Evolutionary conservation across 2,329 filamentous ascomycete genomes (phyloP), one percentile per base, ranked within the genome.

Genomic region (Onygena corvina): DNA sequence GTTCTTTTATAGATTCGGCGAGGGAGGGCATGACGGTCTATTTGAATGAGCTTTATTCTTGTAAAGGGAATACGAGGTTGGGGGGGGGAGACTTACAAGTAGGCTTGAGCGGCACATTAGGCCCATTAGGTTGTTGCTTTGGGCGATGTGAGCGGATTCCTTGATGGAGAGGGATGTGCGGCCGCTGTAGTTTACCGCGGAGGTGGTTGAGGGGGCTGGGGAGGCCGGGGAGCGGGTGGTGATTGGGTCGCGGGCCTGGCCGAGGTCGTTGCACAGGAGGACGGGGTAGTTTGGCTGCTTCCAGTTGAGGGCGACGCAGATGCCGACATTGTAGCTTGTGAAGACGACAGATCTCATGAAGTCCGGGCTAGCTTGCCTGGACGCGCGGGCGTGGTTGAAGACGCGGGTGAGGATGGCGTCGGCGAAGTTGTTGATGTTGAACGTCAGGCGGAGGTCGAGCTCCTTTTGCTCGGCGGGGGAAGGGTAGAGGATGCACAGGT

Each of bases 251-350:
- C 65, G 61, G 54, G 67, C 62, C 54, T 69, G 64, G 18, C 87
- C 87, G 21, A 96, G 77, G 52, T 95, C 88, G 64, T 96, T 96
- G 70, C 89, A 95, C 42, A 96, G 75, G 58, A 98, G 85, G 0
- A 96, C 86, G 0, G 92, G 92, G 64, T 94, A 98, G 63, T 96
- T 98, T 2, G 92, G 92, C 66, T 98, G 92, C 67, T 98, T 98
- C 92, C 92, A 98, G 67, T 98, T 98, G 59, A 98, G 70, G 3
- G 90, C 89, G 12, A 86, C 93, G 68, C 92, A 98, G 16, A 96
- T 78, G 55, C 83, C 84, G 9, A 86, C 75, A 62, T 94, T 95
- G 67, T 90, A 94, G 18, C 87, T 94, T 59, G 86, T 93, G 64
- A 98, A 95, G 8, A 95, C 86, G 47, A 98, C 83, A 9, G 86